Evolutionary conservation across 495 filamentous ascomycete genomes (phyloP).

Genomic region (Xylaria castorea): DNA sequence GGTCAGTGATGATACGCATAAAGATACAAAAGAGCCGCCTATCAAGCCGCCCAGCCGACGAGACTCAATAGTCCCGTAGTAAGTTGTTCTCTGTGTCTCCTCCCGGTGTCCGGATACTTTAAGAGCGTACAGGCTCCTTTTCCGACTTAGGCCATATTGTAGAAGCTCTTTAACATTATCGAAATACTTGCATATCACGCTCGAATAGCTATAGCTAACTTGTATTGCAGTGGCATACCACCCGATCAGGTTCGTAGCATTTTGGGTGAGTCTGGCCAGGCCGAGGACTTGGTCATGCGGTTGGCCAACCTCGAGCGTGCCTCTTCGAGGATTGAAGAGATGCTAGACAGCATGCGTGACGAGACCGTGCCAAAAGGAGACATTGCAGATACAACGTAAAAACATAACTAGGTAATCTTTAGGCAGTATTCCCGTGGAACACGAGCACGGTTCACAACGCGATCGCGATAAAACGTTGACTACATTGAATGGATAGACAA

Average conservation of each 20-base stretch:
- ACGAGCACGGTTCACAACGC: background rate
- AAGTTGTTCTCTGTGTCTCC: background rate
- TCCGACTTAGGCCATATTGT: background rate
- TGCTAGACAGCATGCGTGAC: slow-evolving; percentile 40
- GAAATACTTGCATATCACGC: background rate
- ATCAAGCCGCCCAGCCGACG: slow-evolving; percentile 45
- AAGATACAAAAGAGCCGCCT: slow-evolving; percentile 6
- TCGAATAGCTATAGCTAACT: background rate
- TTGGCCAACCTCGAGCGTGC: slow-evolving; percentile 45
- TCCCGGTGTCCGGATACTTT: background rate
- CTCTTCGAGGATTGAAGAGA: slow-evolving; percentile 43
- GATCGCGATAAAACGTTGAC: background rate
- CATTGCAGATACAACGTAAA: background rate
- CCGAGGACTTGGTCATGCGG: slow-evolving; percentile 37
- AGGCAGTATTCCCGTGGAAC: slow-evolving; percentile 11
- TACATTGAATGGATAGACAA: background rate
- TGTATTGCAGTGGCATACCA: slow-evolving; percentile 23
- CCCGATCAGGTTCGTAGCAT: slow-evolving; percentile 43
- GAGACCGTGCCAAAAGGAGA: slow-evolving; percentile 12
- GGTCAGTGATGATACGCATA: slow-evolving; percentile 28
- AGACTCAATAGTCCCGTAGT: slow-evolving; percentile 54
- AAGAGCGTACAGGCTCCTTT: background rate
- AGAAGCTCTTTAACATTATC: background rate
- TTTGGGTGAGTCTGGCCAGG: slow-evolving; percentile 44
- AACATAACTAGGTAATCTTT: background rate